A percentile compares a stretch with the other conserved stretches of the same genome.
These are phyloP conservation scores for Arabidopsis arenosa DNA, from an alignment of 345 rosid species.

Conservation along the genomic window DNA sequence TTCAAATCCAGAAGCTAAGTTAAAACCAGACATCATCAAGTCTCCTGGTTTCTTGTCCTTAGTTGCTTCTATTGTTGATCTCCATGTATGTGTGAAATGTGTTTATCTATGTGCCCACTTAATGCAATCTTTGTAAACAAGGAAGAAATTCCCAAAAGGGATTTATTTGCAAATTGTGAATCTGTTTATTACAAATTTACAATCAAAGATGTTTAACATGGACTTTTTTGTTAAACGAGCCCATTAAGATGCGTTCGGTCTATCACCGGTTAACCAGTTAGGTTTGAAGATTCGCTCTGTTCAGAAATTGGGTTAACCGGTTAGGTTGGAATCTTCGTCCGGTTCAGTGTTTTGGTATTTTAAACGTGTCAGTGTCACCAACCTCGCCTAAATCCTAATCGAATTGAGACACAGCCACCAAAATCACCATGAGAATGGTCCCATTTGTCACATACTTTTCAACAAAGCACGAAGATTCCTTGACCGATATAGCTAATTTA, in stretches of 20 bases:
- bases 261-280: not conserved
- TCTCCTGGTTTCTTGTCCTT: constrained; percentile 23
- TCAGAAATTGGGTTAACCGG: not conserved
- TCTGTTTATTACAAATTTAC: not conserved
- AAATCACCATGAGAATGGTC: not conserved
- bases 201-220: not conserved
- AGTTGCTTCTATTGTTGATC: constrained; percentile 26
- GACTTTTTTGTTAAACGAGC: not conserved
- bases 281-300: too few species aligned
- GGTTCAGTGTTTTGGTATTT: not conserved
- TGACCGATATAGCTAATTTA: not conserved
- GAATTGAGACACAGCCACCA: not conserved
- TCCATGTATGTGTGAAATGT: constrained; percentile 20
- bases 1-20: constrained; percentile 53
- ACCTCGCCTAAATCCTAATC: constrained; percentile 5
- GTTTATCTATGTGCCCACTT: constrained; percentile 23
- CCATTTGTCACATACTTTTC: constrained; percentile 3
- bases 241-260: not conserved
- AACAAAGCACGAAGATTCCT: constrained; percentile 22
- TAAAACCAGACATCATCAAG: constrained; percentile 27
- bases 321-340: not conserved
- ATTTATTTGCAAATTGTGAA: not conserved
- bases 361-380: constrained; percentile 14
- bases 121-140: constrained; percentile 30
- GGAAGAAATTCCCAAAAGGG: constrained; percentile 14